Percentiles rank a stretch among this genome's conserved stretches.
phyloP scores from a whole-genome alignment of 2,329 filamentous ascomycete species.

The Fusarium aywerte region DNA sequence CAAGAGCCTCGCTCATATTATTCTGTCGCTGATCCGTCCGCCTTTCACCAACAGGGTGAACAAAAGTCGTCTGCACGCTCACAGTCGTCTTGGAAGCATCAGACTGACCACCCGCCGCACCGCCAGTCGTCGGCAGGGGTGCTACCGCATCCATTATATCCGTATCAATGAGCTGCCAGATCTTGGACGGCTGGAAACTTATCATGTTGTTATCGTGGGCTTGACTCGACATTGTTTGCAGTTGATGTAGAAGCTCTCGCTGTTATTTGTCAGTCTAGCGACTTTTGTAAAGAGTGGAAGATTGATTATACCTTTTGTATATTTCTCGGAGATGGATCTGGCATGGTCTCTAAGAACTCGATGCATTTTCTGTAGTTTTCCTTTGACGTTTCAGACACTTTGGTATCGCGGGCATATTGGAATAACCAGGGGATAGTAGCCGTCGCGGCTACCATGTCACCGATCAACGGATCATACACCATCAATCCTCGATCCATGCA shows the following conservation, averaged over 20 bases:
- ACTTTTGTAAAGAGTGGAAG: background rate
- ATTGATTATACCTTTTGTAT: conserved; percentile 21
- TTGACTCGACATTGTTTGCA: conserved; percentile 37
- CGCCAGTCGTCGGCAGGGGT: conserved; percentile 13
- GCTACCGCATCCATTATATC: conserved; percentile 34
- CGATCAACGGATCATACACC: conserved; percentile 36
- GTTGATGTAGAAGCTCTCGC: conserved; percentile 24
- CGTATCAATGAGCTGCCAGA: conserved; percentile 32
- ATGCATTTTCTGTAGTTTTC: conserved; percentile 35
- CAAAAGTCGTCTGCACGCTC: conserved; percentile 33
- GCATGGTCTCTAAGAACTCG: conserved; percentile 29
- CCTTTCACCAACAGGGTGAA: conserved; percentile 23
- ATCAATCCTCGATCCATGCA: conserved; percentile 35
- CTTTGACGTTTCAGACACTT: conserved; percentile 27
- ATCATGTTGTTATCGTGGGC: conserved; percentile 35
- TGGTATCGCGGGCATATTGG: conserved; percentile 37
- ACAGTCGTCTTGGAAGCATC: conserved; percentile 24
- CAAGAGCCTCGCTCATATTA: background rate
- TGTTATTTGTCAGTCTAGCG: background rate
- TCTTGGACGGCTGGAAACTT: conserved; percentile 33
- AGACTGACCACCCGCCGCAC: conserved; percentile 2
- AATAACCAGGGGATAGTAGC: conserved; percentile 42
- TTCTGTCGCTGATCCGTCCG: background rate
- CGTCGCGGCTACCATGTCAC: conserved; percentile 37
- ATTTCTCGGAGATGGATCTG: conserved; percentile 23